Percentiles rank a stretch among this genome's conserved stretches.
Evolutionary conservation across 768 basidiomycete species (phyloP).

Genomic region (Favolaschia claudopus): DNA sequence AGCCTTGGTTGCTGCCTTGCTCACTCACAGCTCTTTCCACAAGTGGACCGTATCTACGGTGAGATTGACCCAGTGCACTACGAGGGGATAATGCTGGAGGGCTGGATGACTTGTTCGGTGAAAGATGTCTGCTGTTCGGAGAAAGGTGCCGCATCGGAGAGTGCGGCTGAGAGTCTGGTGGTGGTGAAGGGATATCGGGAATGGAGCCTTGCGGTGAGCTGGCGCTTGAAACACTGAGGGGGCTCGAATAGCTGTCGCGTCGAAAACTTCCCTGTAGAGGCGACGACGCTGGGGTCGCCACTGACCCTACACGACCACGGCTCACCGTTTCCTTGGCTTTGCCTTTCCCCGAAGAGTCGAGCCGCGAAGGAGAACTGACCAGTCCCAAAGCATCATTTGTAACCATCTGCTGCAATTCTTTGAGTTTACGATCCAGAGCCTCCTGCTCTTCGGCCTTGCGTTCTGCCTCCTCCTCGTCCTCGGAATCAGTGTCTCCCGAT

Average conservation of each 20-base stretch:
- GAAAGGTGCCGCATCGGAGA: no score
- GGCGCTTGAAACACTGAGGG: slow-evolving; percentile 76
- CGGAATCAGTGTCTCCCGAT: slow-evolving; percentile 61
- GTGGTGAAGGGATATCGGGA: slow-evolving; percentile 81
- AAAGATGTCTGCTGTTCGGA: slow-evolving; percentile 58
- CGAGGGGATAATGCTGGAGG: slow-evolving; percentile 66
- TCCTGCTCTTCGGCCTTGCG: slow-evolving; percentile 73
- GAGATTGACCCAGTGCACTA: slow-evolving; percentile 58
- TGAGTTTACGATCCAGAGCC: slow-evolving; percentile 69
- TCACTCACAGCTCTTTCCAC: slow-evolving; percentile 56
- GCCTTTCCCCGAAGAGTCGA: slow-evolving; percentile 26
- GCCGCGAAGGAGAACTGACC: slow-evolving; percentile 50
- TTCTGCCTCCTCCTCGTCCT: slow-evolving; percentile 77
- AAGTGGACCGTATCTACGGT: slow-evolving; percentile 54
- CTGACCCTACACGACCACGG: slow-evolving; percentile 50
- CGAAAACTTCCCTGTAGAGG: slow-evolving; percentile 42
- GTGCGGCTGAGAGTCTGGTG: slow-evolving; percentile 61
- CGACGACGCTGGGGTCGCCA: slow-evolving; percentile 38
- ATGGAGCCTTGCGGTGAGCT: slow-evolving; percentile 82
- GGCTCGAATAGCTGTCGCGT: slow-evolving; percentile 53
- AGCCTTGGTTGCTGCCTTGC: slow-evolving; percentile 69
- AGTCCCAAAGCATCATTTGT: slow-evolving; percentile 78
- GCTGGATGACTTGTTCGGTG: slow-evolving; percentile 65
- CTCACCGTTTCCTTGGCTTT: slow-evolving; percentile 52
- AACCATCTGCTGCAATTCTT: slow-evolving; percentile 74